Base-by-base conservation (phyloP, 257 asterid genomes). In the Linaria vulgaris region DNA sequence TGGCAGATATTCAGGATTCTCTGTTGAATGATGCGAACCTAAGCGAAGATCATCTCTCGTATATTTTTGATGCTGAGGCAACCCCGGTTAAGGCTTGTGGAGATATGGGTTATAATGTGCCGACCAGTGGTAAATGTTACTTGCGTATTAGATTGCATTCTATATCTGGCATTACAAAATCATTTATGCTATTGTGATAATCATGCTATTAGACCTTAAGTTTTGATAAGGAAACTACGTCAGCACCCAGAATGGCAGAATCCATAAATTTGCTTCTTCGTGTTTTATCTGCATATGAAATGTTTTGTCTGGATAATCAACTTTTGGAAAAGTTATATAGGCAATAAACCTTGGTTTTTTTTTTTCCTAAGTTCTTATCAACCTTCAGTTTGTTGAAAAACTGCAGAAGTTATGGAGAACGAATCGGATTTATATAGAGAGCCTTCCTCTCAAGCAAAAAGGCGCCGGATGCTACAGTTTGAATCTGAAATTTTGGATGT, bases 81-180 rank as follows among this genome's bases (percentile, higher is more conserved):
- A 91, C 98, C 58, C 98, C 98, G 19, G 73, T 86, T 59, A 88
- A 85, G 79, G 95, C 88, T 30, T 91, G 95, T 61, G 84, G 85
- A 54, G 95, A 88, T 72, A 52, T 86, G 71, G 79, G 81, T 61
- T 78, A 82, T 78, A 76, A 74, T 54, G 83, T 43, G 22, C 71
- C 72, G 21, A 56, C 38, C 70, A 52, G 61, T 19, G 89, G 96
- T 85, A 69, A 41, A 76, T 52, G 22, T 22, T 43, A 56, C 64
- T 46, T 44, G 31, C 58, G 45, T 68, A 24, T 65, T 63, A 27
- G 13, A 19, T 60, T 39, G 22, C 16, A 6, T 0, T 66, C 60
- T n/a, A n/a, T n/a, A n/a, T n/a, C n/a, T 6, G 59, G 41, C 41
- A 27, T 56, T 53, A 57, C 48, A 19, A 46, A 13, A 38, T 56